Conservation (phyloP, 2,329 filamentous ascomycete genomes). For the Alternaria brassicae region DNA sequence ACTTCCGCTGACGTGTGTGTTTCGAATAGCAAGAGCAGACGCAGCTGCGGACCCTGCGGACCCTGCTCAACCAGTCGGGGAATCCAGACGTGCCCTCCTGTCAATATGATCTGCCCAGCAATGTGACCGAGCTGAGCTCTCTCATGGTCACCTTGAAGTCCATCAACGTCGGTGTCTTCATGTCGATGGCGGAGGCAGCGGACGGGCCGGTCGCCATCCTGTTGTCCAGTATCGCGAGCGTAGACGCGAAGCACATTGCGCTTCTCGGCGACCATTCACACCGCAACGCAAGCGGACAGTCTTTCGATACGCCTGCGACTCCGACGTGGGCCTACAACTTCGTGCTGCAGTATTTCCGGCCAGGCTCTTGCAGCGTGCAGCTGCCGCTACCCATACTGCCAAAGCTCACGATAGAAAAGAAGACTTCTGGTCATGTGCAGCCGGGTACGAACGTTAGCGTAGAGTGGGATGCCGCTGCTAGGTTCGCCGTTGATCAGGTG, state of each 20-base stretch:
- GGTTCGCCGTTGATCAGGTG: not conserved
- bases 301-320: constrained; percentile 9
- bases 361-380: constrained; percentile 8
- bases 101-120: not conserved
- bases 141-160: constrained; percentile 9
- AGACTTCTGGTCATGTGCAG: not conserved
- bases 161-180: constrained; percentile 5
- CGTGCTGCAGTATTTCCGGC: constrained; percentile 2
- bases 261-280: constrained; percentile 1
- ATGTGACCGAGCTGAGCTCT: not conserved
- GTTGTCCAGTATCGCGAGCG: constrained; percentile 11
- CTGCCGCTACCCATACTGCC: constrained; percentile 13
- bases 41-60: not conserved
- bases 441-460: not conserved
- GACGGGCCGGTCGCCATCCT: constrained; percentile 3
- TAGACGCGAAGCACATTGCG: constrained; percentile 10
- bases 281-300: constrained; percentile 5
- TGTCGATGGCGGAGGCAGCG: constrained; percentile 7
- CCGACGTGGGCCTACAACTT: constrained; percentile 12
- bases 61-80: not conserved
- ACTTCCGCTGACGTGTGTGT: not conserved
- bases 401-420: constrained; percentile 1
- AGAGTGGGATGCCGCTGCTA: constrained; percentile 4
- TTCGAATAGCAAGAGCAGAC: constrained; percentile 3
- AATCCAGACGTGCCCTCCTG: not conserved